Evolutionary conservation across 306 rosid genomes (phyloP).

Genomic region (Cicer yamashitae): DNA sequence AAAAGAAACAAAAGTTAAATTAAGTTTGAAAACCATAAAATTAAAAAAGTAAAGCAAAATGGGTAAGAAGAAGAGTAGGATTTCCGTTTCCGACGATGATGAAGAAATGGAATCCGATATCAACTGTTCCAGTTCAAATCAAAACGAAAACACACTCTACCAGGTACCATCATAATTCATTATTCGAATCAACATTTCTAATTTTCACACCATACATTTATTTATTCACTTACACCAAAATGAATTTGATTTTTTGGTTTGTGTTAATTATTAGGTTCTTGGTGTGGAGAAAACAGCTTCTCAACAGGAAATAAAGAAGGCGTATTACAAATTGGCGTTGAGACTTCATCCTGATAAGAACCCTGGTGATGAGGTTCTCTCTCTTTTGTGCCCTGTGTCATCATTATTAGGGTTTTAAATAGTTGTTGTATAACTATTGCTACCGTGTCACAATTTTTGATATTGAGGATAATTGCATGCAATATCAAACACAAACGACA

Average conservation of each 20-base stretch:
- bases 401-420: no score
- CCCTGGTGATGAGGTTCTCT: slow-evolving; percentile 66
- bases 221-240: no score
- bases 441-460: no score
- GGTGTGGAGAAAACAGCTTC: slow-evolving; percentile 85
- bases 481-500: not conserved
- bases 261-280: slow-evolving; percentile 54
- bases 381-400: no score
- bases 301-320: slow-evolving; percentile 92
- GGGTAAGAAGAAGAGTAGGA: slow-evolving; percentile 75
- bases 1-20: not conserved
- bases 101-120: slow-evolving; percentile 47
- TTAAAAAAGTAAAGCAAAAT: slow-evolving; percentile 26
- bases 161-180: slow-evolving; percentile 45
- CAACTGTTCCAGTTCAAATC: not conserved
- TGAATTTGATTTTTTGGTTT: no score
- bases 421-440: no score
- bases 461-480: not conserved
- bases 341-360: slow-evolving; percentile 96
- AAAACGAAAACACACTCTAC: slow-evolving; percentile 56
- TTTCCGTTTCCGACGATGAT: slow-evolving; percentile 44
- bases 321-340: slow-evolving; percentile 86
- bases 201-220: not conserved
- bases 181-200: not conserved
- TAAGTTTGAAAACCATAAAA: no score